Conservation (phyloP, 2,329 filamentous ascomycete genomes). For the Ophiocordyceps robertsii region DNA sequence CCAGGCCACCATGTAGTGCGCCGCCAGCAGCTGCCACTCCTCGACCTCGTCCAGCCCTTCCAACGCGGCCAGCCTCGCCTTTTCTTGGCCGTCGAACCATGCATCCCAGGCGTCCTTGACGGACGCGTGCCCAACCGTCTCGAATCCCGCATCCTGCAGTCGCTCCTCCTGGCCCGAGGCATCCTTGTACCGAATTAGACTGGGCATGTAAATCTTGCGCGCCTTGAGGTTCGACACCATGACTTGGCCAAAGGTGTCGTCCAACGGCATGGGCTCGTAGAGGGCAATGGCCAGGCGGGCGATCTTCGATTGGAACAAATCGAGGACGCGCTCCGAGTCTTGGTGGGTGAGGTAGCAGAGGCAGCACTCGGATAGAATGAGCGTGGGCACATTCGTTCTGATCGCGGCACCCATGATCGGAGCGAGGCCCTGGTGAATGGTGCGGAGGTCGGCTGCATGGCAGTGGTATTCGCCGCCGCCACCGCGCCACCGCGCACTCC, state of each 20-base stretch:
- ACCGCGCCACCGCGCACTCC: conserved; percentile 25
- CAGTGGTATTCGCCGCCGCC: conserved; percentile 33
- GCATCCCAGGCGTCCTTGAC: conserved; percentile 54
- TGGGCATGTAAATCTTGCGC: conserved; percentile 73
- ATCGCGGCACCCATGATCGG: conserved; percentile 12
- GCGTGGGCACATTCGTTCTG: conserved; percentile 53
- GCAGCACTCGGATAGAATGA: conserved; percentile 90
- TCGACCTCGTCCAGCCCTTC: conserved; percentile 93
- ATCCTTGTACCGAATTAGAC: conserved; percentile 58
- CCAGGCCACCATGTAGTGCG: conserved; percentile 86
- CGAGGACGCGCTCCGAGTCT: conserved; percentile 50
- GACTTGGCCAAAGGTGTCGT: conserved; percentile 77
- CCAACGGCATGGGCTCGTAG: conserved; percentile 78
- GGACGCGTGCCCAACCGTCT: conserved; percentile 24
- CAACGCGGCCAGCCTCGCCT: conserved; percentile 61
- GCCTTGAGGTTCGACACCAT: conserved; percentile 85
- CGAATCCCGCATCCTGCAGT: conserved; percentile 54
- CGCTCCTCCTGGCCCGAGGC: conserved; percentile 55
- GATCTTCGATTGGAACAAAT: conserved; percentile 46
- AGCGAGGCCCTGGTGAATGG: conserved; percentile 22
- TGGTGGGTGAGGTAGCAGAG: conserved; percentile 69
- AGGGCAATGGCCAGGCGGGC: conserved; percentile 47
- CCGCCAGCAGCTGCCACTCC: conserved; percentile 77
- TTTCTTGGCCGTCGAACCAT: conserved; percentile 62
- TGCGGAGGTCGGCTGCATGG: conserved; percentile 59